A percentile compares a stretch with the other conserved stretches of the same genome.
These are phyloP conservation scores for Mortierella sp. DNA, from an alignment of 371 early-diverging fungal species.

Conservation along the genomic window DNA sequence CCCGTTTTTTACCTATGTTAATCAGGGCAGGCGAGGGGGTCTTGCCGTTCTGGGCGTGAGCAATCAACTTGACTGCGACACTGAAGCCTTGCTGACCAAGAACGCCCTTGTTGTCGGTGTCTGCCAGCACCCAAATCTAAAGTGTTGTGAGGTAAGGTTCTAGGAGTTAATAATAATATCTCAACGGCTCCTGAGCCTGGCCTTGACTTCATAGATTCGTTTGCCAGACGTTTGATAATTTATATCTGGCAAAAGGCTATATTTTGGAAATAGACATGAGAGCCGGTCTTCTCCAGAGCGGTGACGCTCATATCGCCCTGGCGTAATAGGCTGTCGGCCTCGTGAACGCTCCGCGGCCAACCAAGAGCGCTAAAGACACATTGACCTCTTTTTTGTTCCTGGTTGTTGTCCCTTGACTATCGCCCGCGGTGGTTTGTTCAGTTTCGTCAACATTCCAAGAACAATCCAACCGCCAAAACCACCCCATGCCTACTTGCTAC, in stretches of 20 bases:
- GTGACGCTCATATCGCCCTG: neutral
- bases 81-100: conserved; percentile 81
- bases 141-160: neutral
- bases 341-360: no score
- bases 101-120: conserved; percentile 83
- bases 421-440: no score
- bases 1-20: conserved; percentile 49
- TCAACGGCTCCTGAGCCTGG: neutral
- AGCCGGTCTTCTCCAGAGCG: conserved; percentile 14
- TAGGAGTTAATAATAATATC: neutral
- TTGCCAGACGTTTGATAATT: conserved; percentile 12
- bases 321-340: neutral
- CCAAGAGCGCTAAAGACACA: no score
- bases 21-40: conserved; percentile 65
- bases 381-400: no score
- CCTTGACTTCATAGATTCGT: neutral
- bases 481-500: no score
- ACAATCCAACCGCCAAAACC: no score
- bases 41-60: conserved; percentile 85
- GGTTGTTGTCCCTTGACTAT: no score
- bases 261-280: conserved; percentile 3
- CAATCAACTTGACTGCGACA: conserved; percentile 88
- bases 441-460: no score
- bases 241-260: conserved; percentile 14
- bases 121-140: conserved; percentile 89